Evolutionary conservation across 768 basidiomycete genomes (phyloP).

Genomic region (Hemileccinum impolitum): DNA sequence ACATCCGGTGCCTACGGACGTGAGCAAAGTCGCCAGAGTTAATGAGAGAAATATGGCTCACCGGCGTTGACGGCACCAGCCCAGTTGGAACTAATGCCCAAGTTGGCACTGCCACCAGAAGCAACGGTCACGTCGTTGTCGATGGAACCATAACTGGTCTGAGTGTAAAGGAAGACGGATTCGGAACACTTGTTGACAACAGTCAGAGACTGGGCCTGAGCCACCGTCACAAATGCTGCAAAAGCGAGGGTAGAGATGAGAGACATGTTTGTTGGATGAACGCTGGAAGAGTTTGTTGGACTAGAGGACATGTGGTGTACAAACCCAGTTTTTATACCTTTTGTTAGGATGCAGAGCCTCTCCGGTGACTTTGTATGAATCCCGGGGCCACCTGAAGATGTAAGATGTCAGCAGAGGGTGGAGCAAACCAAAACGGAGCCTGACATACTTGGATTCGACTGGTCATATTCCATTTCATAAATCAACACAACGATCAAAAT

Average conservation of each 20-base stretch:
- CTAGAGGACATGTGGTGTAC: neutral
- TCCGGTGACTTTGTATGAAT: neutral
- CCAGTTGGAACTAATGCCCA: slow-evolving; percentile 32
- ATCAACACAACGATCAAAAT: too few species aligned
- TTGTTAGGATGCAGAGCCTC: neutral
- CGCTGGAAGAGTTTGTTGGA: neutral
- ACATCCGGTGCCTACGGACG: slow-evolving; percentile 27
- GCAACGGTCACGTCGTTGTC: slow-evolving; percentile 24
- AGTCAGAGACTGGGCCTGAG: slow-evolving; percentile 28
- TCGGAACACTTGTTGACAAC: slow-evolving; percentile 26
- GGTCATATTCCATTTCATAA: too few species aligned
- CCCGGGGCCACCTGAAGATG: neutral
- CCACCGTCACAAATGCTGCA: slow-evolving; percentile 16
- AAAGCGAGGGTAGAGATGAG: slow-evolving; percentile 17
- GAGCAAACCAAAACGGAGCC: neutral
- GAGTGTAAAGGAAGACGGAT: slow-evolving; percentile 29
- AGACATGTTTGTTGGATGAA: slow-evolving; percentile 16
- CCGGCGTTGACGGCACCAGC: slow-evolving; percentile 31
- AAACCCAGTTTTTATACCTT: slow-evolving; percentile 14
- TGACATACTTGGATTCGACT: too few species aligned
- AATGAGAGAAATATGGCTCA: slow-evolving; percentile 3
- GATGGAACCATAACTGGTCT: slow-evolving; percentile 28
- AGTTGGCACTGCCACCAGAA: slow-evolving; percentile 22
- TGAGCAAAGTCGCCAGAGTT: slow-evolving; percentile 3
- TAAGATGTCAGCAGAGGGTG: neutral